A percentile compares a stretch with the other conserved stretches of the same genome.
Conservation (phyloP, 225 moss, liverwort and hornwort genomes). For the Asterella californica region DNA sequence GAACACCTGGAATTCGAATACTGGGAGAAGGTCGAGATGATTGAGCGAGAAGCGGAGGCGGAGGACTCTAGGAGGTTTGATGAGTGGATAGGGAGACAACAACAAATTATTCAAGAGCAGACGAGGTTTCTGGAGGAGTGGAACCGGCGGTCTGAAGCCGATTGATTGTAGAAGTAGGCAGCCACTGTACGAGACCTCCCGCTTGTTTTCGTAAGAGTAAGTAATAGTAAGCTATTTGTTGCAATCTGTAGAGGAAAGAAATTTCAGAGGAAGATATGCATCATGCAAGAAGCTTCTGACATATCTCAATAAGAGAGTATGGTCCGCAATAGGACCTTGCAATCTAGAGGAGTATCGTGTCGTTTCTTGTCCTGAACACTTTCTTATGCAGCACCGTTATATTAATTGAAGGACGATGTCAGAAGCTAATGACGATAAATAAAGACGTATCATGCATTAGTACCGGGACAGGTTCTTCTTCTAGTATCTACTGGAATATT, state of each 20-base stretch:
- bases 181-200: too few species aligned
- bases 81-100: slow-evolving; percentile 22
- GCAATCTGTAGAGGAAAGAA: neutral
- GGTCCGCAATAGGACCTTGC: neutral
- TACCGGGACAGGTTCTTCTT: too few species aligned
- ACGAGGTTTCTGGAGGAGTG: slow-evolving; percentile 10
- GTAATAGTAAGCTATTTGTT: neutral
- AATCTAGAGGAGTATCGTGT: neutral
- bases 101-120: slow-evolving; percentile 15
- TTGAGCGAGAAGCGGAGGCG: slow-evolving; percentile 23
- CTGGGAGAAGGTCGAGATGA: slow-evolving; percentile 31
- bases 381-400: neutral
- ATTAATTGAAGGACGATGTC: too few species aligned
- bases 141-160: slow-evolving; percentile 7
- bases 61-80: slow-evolving; percentile 17
- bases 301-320: neutral
- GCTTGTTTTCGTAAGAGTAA: neutral
- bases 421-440: too few species aligned
- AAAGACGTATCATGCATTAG: too few species aligned
- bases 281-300: neutral
- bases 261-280: neutral
- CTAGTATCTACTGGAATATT: too few species aligned
- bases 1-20: slow-evolving; percentile 35
- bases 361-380: neutral
- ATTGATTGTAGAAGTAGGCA: neutral